Base-by-base conservation (phyloP, 2,329 filamentous ascomycete species). In the Colletotrichum echinochloae region DNA sequence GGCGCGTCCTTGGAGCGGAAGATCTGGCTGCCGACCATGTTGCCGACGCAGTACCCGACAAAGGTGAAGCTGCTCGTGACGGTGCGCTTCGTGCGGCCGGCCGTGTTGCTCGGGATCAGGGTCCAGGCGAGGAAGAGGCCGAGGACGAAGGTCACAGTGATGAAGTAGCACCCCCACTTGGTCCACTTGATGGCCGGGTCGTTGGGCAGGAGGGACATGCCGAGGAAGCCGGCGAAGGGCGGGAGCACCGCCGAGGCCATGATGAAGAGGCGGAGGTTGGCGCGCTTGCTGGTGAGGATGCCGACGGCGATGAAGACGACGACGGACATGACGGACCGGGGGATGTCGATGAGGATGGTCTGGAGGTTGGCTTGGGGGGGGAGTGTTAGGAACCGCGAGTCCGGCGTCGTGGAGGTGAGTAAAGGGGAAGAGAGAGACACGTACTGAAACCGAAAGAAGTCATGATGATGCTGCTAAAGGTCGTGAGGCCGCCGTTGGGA, bases 11-110 rank as follows among this genome's bases (percentile, higher is more conserved):
- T 76, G 5, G 77, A 74, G 57, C 80, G 78, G 76, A 85, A 86
- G 60, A 85, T 84, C 73, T 85, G 83, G 9, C 80, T 81, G 5
- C 83, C 83, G 3, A 79, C 78, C 80, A 85, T 85, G 73, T 85
- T 86, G 2, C 83, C 84, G 3, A 83, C 81, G 63, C 83, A 85
- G 73, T 85, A 86, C 1, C 78, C 83, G 8, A 83, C 78, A 62
- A 86, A 84, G 0, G 83, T 83, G 48, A 83, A 81, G 3, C 82
- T 83, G 20, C 79, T 82, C 16, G 81, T 82, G 49, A 85, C 75
- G 4, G 83, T 84, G 33, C 83, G 81, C 73, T 85, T 85, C 0
- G 84, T 85, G 9, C 82, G 78, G 9, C 84, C 83, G 5, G 82
- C 82, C 5, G 83, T 78, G 73, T 85, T 85, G 41, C 81, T 83